Conservation (phyloP, 2,329 filamentous ascomycete species). For the Cladosporium sp. region DNA sequence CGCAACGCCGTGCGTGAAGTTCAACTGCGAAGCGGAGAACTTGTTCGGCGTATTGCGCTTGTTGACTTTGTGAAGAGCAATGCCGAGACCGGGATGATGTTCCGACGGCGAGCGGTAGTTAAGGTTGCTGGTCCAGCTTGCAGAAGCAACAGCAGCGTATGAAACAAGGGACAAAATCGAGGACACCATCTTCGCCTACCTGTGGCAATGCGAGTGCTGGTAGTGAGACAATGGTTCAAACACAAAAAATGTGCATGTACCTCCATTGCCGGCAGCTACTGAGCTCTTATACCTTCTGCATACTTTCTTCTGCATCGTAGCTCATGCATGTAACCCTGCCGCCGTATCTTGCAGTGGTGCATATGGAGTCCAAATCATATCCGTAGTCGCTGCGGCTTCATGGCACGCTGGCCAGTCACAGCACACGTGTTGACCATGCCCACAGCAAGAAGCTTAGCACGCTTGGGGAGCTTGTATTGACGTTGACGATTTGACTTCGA, state of each 20-base stretch:
- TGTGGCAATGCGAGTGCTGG: neutral
- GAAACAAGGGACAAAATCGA: constrained; percentile 22
- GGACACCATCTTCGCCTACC: constrained; percentile 23
- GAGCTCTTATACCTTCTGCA: neutral
- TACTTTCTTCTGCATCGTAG: neutral
- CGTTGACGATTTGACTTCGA: neutral
- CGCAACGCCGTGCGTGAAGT: constrained; percentile 60
- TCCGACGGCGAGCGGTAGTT: constrained; percentile 69
- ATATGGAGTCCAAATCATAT: neutral
- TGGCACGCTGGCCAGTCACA: neutral
- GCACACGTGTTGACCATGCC: constrained; percentile 1
- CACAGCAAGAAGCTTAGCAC: neutral
- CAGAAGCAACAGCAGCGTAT: constrained; percentile 27
- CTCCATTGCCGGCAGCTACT: neutral
- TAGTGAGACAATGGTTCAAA: neutral
- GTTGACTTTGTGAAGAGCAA: constrained; percentile 62
- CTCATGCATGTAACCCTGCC: neutral
- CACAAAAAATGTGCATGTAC: neutral
- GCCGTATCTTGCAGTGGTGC: neutral
- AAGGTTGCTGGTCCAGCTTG: constrained; percentile 47
- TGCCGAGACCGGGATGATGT: constrained; percentile 62
- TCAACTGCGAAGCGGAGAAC: constrained; percentile 51
- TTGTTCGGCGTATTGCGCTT: constrained; percentile 53
- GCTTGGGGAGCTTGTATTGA: constrained; percentile 6
- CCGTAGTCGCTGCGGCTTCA: neutral